Evolutionary conservation across 139 green algal species (phyloP).

Genomic region (Chlorella sp.): DNA sequence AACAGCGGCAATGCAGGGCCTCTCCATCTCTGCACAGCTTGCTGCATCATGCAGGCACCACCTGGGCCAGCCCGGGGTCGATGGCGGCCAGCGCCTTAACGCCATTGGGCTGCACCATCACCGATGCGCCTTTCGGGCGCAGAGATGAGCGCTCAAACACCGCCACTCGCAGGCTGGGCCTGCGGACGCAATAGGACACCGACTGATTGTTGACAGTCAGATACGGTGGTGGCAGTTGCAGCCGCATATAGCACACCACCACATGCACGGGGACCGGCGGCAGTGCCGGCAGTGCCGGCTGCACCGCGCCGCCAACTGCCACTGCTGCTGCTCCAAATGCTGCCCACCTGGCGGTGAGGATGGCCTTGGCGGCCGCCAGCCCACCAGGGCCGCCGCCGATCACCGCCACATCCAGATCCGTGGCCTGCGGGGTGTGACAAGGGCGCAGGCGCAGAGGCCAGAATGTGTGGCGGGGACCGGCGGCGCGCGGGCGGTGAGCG

Average conservation of each 20-base stretch:
- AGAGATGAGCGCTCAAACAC: slow-evolving; percentile 20
- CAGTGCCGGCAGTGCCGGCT: background rate
- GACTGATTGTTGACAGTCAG: too few species aligned
- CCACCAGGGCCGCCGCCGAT: slow-evolving; percentile 26
- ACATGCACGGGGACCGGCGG: too few species aligned
- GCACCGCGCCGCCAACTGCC: background rate
- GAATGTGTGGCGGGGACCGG: too few species aligned
- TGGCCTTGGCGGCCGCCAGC: slow-evolving; percentile 23
- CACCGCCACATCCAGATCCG: slow-evolving; percentile 14
- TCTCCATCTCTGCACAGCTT: too few species aligned
- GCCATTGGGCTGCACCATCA: slow-evolving; percentile 20
- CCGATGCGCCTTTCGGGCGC: background rate
- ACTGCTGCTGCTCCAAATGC: background rate
- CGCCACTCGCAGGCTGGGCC: slow-evolving; percentile 1
- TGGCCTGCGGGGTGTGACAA: too few species aligned
- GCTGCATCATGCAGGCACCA: too few species aligned
- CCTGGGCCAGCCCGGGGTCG: background rate
- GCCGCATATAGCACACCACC: too few species aligned
- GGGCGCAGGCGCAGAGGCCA: too few species aligned
- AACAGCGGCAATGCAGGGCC: too few species aligned
- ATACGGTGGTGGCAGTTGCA: too few species aligned
- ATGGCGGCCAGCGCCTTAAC: slow-evolving; percentile 18
- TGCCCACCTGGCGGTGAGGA: background rate
- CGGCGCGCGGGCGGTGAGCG: too few species aligned
- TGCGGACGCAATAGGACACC: too few species aligned